phyloP scores from a whole-genome alignment of 108 stramenopile genomes.

The Cafeteria roenbergensis region DNA sequence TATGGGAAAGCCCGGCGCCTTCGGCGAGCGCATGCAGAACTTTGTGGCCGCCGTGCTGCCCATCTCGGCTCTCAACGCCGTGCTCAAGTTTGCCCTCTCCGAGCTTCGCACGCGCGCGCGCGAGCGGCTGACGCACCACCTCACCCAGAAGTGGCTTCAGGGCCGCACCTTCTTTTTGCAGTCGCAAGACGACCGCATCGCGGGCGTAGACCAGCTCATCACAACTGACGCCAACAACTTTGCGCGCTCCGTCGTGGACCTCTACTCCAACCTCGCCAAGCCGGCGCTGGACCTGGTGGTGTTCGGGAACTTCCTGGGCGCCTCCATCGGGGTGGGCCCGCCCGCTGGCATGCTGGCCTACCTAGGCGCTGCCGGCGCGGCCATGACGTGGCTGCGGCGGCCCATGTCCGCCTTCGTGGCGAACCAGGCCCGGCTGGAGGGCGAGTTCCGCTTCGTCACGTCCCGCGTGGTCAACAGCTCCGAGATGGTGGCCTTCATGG shows the following conservation, averaged over 20 bases:
- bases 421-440: not conserved
- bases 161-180: not conserved
- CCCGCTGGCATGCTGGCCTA: constrained; percentile 21
- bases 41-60: not conserved
- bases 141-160: not conserved
- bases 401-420: constrained; percentile 22
- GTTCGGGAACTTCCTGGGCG: constrained; percentile 21
- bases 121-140: not conserved
- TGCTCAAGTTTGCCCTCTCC: not conserved
- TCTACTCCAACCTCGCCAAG: constrained; percentile 26
- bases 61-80: not conserved
- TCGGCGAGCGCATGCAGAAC: not conserved
- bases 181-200: too few species aligned
- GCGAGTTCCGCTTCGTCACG: not conserved
- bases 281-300: constrained; percentile 24
- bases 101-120: not conserved
- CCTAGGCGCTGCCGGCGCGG: constrained; percentile 21
- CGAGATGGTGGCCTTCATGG: constrained; percentile 31
- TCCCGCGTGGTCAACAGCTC: constrained; percentile 27
- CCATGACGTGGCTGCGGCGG: constrained; percentile 26
- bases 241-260: constrained; percentile 22
- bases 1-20: not conserved
- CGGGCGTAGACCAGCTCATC: constrained; percentile 5
- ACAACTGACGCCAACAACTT: constrained; percentile 26
- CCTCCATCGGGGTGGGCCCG: constrained; percentile 13